Evolutionary conservation across 768 basidiomycete species (phyloP).

Genomic region (Candolleomyces aberdarensis): DNA sequence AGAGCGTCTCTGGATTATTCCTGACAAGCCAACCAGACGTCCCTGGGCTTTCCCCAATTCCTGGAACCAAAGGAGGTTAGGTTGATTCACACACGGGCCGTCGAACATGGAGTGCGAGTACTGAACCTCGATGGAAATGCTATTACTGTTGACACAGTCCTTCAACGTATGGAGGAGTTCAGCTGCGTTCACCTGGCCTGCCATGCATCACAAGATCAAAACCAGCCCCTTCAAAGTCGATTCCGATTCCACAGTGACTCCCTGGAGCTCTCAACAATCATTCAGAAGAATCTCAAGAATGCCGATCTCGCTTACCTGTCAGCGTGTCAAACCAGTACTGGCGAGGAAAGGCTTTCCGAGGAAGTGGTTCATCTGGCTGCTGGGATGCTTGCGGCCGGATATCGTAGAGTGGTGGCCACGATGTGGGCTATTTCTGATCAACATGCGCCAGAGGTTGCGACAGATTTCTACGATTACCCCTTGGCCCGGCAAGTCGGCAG

Average conservation of each 20-base stretch:
- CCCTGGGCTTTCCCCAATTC: constrained; percentile 1
- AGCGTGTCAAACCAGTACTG: constrained; percentile 36
- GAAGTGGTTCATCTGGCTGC: constrained; percentile 38
- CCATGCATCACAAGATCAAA: constrained; percentile 25
- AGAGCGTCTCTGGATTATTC: neutral
- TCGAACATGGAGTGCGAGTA: neutral
- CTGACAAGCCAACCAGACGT: constrained; percentile 3
- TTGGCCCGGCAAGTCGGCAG: neutral
- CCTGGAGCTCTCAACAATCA: constrained; percentile 14
- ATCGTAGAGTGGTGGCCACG: constrained; percentile 32
- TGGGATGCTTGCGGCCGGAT: constrained; percentile 32
- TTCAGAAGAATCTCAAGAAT: constrained; percentile 5
- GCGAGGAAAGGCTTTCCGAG: constrained; percentile 24
- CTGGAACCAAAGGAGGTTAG: constrained; percentile 8
- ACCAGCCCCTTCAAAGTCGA: constrained; percentile 20
- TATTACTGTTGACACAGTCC: neutral
- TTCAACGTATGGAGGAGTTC: constrained; percentile 11
- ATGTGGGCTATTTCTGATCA: constrained; percentile 36
- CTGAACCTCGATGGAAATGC: neutral
- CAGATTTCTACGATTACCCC: constrained; percentile 23
- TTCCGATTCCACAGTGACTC: constrained; percentile 17
- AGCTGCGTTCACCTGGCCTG: constrained; percentile 31
- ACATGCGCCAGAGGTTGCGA: constrained; percentile 25
- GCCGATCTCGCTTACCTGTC: constrained; percentile 35
- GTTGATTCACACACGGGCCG: neutral